phyloP scores from a whole-genome alignment of 768 basidiomycete genomes.

The Roridomyces roridus region DNA sequence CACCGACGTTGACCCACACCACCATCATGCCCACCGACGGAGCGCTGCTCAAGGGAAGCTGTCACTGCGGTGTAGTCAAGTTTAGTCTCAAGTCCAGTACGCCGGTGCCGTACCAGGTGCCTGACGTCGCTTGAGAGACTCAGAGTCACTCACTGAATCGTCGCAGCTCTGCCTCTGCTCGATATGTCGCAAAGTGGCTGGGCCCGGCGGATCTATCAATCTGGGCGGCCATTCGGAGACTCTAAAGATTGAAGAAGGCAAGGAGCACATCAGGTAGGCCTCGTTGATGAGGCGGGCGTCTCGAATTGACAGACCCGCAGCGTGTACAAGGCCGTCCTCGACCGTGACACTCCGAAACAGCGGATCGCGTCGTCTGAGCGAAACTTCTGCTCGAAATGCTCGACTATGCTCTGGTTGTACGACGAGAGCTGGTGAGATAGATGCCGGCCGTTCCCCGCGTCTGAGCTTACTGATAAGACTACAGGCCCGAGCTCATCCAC shows the following conservation, averaged over 20 bases:
- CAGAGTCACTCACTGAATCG: background rate
- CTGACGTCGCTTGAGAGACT: background rate
- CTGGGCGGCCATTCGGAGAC: no score
- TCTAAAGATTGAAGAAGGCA: no score
- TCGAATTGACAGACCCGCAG: no score
- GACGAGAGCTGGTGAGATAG: constrained; percentile 57
- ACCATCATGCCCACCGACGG: constrained; percentile 61
- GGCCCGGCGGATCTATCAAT: constrained; percentile 67
- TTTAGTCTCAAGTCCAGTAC: constrained; percentile 61
- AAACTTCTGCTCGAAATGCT: constrained; percentile 68
- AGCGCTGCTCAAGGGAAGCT: constrained; percentile 51
- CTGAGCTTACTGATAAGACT: background rate
- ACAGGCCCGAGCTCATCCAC: constrained; percentile 68
- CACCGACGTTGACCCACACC: background rate
- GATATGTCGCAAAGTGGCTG: constrained; percentile 76
- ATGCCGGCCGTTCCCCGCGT: background rate
- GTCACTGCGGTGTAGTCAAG: constrained; percentile 57
- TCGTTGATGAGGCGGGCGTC: no score
- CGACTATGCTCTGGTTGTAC: constrained; percentile 72
- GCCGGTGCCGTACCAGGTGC: constrained; percentile 46
- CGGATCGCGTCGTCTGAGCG: constrained; percentile 58
- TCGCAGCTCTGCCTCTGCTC: constrained; percentile 66
- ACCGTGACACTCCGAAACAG: constrained; percentile 60
- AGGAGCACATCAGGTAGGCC: no score
- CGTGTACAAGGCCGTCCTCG: no score